phyloP scores from a whole-genome alignment of 768 basidiomycete species.

The Sporobolomyces pararoseus region DNA sequence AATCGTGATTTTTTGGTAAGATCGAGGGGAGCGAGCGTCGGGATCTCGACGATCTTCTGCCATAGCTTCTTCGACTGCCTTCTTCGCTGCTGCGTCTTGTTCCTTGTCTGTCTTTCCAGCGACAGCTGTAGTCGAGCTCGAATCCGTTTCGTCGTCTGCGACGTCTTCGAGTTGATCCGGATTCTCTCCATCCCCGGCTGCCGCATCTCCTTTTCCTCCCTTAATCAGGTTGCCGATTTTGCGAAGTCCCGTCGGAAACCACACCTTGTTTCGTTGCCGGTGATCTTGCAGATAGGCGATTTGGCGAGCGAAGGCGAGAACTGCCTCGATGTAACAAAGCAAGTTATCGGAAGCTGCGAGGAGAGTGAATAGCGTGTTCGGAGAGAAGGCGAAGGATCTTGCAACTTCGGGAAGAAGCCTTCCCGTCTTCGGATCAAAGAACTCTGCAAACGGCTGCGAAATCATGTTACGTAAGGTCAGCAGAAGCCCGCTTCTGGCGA shows the following conservation, averaged over 20 bases:
- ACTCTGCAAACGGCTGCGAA: slow-evolving; percentile 53
- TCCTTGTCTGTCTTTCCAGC: not conserved
- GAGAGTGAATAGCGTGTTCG: slow-evolving; percentile 54
- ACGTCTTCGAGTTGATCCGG: slow-evolving; percentile 18
- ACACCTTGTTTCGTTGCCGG: slow-evolving; percentile 53
- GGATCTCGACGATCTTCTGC: slow-evolving; percentile 14
- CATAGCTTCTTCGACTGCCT: slow-evolving; percentile 1
- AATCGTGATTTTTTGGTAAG: slow-evolving; percentile 16
- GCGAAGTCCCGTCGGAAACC: slow-evolving; percentile 56
- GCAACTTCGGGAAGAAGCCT: slow-evolving; percentile 28
- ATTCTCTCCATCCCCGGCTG: not conserved
- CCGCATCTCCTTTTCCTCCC: not conserved
- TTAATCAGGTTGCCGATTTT: slow-evolving; percentile 47
- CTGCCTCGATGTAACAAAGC: slow-evolving; percentile 50
- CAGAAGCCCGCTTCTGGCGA: too few species aligned
- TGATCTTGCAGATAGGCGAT: slow-evolving; percentile 52
- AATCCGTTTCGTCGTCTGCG: slow-evolving; percentile 4
- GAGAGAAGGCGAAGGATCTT: slow-evolving; percentile 47
- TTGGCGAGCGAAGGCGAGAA: slow-evolving; percentile 51
- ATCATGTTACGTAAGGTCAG: slow-evolving; percentile 45
- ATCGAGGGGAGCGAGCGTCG: slow-evolving; percentile 29
- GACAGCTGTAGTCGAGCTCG: not conserved
- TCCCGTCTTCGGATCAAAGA: slow-evolving; percentile 49
- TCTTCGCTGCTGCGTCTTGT: not conserved
- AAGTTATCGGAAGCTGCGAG: slow-evolving; percentile 57